Percentiles rank a stretch among this genome's conserved stretches.
phyloP scores from a whole-genome alignment of 257 asterid species.

The Primulina eburnea region DNA sequence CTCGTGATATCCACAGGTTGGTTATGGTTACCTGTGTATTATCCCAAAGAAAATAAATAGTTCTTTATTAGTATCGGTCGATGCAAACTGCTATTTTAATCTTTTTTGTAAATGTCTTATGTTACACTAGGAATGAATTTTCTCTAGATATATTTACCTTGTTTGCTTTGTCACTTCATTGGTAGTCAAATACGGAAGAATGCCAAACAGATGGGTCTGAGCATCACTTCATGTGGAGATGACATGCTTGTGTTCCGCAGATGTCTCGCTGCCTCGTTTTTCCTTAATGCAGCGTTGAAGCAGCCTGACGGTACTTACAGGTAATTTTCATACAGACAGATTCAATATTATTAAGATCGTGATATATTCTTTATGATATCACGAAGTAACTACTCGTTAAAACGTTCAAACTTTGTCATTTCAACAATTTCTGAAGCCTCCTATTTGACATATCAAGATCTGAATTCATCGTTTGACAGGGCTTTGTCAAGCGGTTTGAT shows the following conservation, averaged over 20 bases:
- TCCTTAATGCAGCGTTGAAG: slow-evolving; percentile 91
- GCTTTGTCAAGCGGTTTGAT: slow-evolving; percentile 70
- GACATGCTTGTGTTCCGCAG: slow-evolving; percentile 71
- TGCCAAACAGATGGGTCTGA: slow-evolving; percentile 81
- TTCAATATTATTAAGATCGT: not conserved
- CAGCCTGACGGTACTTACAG: slow-evolving; percentile 94
- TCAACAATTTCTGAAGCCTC: not conserved
- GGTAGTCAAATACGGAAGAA: slow-evolving; percentile 73
- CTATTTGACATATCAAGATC: no score
- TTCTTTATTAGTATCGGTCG: not conserved
- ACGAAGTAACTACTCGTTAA: no score
- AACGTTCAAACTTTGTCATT: not conserved
- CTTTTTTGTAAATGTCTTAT: not conserved
- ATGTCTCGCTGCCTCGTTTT: slow-evolving; percentile 90
- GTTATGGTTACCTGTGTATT: slow-evolving; percentile 16
- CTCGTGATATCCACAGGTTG: slow-evolving; percentile 92
- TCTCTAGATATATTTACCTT: slow-evolving; percentile 1
- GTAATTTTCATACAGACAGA: slow-evolving; percentile 30
- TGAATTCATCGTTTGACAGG: slow-evolving; percentile 46
- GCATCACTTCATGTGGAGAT: slow-evolving; percentile 74
- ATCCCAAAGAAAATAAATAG: not conserved
- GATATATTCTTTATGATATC: no score
- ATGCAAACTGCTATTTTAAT: not conserved
- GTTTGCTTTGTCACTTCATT: slow-evolving; percentile 24
- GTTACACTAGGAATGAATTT: not conserved